Evolutionary conservation across 228 moss, liverwort and hornwort species (phyloP).

Genomic region (Sphagnum fallax): DNA sequence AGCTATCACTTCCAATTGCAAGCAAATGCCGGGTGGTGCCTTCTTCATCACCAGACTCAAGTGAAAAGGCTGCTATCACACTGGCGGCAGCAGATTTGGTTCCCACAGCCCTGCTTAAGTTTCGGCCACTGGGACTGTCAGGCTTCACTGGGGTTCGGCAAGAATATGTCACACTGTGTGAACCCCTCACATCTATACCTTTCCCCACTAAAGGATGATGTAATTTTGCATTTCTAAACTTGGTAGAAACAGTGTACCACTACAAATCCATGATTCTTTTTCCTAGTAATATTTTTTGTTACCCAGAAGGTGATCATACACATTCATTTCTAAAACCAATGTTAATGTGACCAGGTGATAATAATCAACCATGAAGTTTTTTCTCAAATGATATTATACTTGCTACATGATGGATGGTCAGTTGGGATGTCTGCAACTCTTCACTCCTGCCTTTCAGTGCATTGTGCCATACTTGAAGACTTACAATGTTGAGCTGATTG

Average conservation of each 20-base stretch:
- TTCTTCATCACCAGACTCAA: conserved; percentile 5
- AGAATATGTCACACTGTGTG: conserved; percentile 25
- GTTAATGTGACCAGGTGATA: neutral
- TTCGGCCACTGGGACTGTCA: conserved; percentile 12
- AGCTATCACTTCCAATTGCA: conserved; percentile 29
- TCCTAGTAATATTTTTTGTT: neutral
- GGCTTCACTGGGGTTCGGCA: conserved; percentile 23
- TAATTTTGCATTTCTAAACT: conserved; percentile 1
- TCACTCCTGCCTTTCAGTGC: too few species aligned
- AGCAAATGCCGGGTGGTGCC: conserved; percentile 24
- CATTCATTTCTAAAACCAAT: too few species aligned
- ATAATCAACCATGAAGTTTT: too few species aligned
- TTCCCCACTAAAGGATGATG: neutral
- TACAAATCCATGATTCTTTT: conserved; percentile 2
- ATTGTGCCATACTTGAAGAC: too few species aligned
- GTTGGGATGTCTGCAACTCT: too few species aligned
- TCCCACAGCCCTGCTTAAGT: conserved; percentile 32
- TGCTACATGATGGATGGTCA: neutral
- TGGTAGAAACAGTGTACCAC: neutral
- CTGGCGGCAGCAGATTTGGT: conserved; percentile 37
- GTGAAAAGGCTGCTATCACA: conserved; percentile 14
- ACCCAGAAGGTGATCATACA: neutral
- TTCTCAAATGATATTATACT: neutral
- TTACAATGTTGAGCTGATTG: too few species aligned
- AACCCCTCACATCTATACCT: conserved; percentile 13